These are phyloP conservation scores for Yamadazyma triangularis DNA, from an alignment of 1,139 yeast species.

Conservation along the genomic window DNA sequence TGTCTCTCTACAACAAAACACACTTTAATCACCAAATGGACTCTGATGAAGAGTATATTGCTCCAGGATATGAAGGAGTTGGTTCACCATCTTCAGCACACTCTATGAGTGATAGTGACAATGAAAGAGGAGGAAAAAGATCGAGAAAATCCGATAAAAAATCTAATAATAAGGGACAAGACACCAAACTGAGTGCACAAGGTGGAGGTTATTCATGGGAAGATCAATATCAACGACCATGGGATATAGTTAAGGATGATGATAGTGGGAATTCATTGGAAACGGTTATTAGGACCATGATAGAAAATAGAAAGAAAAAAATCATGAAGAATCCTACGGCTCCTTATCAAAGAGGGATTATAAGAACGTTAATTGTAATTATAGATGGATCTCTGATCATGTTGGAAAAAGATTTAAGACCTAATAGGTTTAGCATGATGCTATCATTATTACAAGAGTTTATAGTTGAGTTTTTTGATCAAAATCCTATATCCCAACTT, in stretches of 20 bases:
- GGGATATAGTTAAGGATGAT: slow-evolving; percentile 96
- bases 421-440: slow-evolving; percentile 74
- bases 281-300: slow-evolving; percentile 75
- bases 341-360: slow-evolving; percentile 94
- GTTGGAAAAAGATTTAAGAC: slow-evolving; percentile 89
- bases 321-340: slow-evolving; percentile 67
- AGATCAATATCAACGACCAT: slow-evolving; percentile 89
- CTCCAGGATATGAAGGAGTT: slow-evolving; percentile 11
- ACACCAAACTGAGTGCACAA: slow-evolving; percentile 48
- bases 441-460: slow-evolving; percentile 73
- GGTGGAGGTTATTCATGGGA: slow-evolving; percentile 98
- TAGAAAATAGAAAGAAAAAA: slow-evolving; percentile 73
- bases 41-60: slow-evolving; percentile 37
- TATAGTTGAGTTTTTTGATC: slow-evolving; percentile 87
- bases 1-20: too few species aligned
- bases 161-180: slow-evolving; percentile 7
- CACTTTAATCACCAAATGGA: too few species aligned
- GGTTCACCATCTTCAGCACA: slow-evolving; percentile 11
- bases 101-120: slow-evolving; percentile 11
- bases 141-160: slow-evolving; percentile 9
- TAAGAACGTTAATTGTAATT: slow-evolving; percentile 76
- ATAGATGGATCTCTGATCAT: slow-evolving; percentile 85
- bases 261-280: slow-evolving; percentile 69
- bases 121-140: slow-evolving; percentile 6
- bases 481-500: slow-evolving; percentile 92